Evolutionary conservation across 805 yeast genomes (phyloP).

Genomic region (Teunomyces gatunensis): DNA sequence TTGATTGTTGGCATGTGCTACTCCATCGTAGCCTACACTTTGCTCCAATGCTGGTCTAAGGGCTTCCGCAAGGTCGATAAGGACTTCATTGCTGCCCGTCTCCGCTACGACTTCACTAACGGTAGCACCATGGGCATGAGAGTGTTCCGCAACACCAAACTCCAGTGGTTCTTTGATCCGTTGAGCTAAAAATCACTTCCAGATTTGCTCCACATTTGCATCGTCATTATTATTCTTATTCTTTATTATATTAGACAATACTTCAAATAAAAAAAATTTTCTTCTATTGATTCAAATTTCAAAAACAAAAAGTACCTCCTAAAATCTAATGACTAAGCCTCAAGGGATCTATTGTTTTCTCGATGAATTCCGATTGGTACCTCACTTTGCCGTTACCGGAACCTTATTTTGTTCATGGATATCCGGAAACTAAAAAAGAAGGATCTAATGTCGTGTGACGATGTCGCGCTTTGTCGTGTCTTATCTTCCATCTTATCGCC

Average conservation of each 20-base stretch:
- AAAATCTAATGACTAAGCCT: too few species aligned
- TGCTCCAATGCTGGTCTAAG: constrained; percentile 31
- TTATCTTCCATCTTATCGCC: too few species aligned
- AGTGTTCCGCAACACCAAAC: constrained; percentile 47
- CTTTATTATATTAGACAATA: not conserved
- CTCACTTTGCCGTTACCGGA: too few species aligned
- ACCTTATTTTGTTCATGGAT: too few species aligned
- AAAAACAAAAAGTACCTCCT: too few species aligned
- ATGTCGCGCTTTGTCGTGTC: not conserved
- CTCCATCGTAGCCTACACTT: constrained; percentile 43
- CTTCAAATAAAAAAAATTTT: not conserved
- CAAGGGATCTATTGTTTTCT: too few species aligned
- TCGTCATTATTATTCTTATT: not conserved
- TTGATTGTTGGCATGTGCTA: constrained; percentile 54
- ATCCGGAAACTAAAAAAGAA: too few species aligned
- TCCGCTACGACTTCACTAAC: constrained; percentile 35
- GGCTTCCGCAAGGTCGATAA: constrained; percentile 32
- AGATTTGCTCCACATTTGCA: not conserved
- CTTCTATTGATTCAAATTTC: too few species aligned
- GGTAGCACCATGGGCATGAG: constrained; percentile 64
- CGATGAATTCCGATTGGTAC: too few species aligned
- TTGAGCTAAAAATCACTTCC: constrained; percentile 6
- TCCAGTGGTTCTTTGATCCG: constrained; percentile 56
- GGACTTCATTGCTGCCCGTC: constrained; percentile 37
- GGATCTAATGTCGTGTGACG: not conserved